These are phyloP conservation scores for Quercus engelmannii DNA, from an alignment of 306 rosid genomes.

Conservation along the genomic window DNA sequence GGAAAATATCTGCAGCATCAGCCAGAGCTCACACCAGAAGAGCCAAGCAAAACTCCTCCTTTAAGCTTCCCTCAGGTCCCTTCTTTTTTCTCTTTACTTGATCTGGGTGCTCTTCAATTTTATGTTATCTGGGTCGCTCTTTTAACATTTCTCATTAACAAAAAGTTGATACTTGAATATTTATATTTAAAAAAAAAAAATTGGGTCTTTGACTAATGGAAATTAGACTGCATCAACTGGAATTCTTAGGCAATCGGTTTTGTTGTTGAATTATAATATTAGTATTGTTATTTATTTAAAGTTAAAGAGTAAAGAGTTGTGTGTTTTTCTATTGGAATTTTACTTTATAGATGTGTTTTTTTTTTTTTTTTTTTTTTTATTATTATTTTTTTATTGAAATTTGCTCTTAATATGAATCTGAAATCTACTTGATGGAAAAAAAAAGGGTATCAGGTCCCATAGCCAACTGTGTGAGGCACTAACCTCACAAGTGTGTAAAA, in stretches of 20 bases:
- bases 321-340: background rate
- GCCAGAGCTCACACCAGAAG: slow-evolving; percentile 77
- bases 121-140: background rate
- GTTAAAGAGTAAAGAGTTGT: background rate
- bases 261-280: background rate
- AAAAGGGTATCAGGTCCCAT: background rate
- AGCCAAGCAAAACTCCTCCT: slow-evolving; percentile 39
- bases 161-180: background rate
- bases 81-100: background rate
- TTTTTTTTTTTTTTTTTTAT: too few relatives aligned
- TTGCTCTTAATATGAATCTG: background rate
- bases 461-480: too few relatives aligned
- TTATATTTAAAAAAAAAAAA: background rate
- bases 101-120: background rate
- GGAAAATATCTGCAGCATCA: slow-evolving; percentile 78
- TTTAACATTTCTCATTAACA: background rate
- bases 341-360: too few relatives aligned
- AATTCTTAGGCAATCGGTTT: background rate
- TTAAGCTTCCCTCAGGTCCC: slow-evolving; percentile 54
- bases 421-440: background rate
- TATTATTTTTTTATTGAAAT: too few relatives aligned
- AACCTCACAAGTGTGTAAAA: background rate
- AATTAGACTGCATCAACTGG: background rate
- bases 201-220: background rate
- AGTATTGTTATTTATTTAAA: background rate